A percentile compares a stretch with the other conserved stretches of the same genome.
Conservation (phyloP, 1,284 basidiomycete genomes). For the Cryptococcus amylolentus region DNA sequence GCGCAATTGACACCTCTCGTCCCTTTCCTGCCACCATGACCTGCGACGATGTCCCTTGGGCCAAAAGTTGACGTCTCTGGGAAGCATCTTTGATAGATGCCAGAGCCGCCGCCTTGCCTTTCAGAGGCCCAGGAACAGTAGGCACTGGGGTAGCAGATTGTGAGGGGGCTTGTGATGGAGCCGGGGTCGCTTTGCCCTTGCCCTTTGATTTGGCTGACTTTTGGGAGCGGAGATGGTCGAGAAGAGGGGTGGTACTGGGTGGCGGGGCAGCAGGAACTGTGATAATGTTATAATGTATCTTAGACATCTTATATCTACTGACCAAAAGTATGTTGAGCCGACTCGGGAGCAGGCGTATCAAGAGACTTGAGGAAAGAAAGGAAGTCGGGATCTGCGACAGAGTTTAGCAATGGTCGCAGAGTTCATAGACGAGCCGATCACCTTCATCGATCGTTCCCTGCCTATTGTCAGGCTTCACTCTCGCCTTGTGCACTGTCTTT, state of each 20-base stretch:
- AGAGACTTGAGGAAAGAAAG: conserved; percentile 70
- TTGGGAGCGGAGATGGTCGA: conserved; percentile 78
- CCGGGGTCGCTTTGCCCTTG: conserved; percentile 2
- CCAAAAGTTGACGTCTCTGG: conserved; percentile 29
- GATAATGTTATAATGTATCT: not conserved
- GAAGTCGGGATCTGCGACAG: conserved; percentile 67
- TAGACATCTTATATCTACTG: conserved; percentile 26
- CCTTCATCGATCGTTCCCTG: conserved; percentile 47
- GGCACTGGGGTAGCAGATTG: conserved; percentile 17
- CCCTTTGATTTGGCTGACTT: conserved; percentile 54
- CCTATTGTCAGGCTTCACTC: conserved; percentile 42
- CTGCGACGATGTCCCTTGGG: conserved; percentile 11
- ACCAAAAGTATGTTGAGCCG: conserved; percentile 65
- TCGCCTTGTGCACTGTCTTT: conserved; percentile 54
- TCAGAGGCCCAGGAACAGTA: conserved; percentile 12
- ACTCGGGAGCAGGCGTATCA: conserved; percentile 36
- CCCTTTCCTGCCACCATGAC: conserved; percentile 43
- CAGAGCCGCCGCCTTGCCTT: conserved; percentile 28
- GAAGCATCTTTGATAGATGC: conserved; percentile 34
- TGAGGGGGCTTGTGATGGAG: conserved; percentile 1
- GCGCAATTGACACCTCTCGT: conserved; percentile 30
- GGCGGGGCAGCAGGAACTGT: conserved; percentile 21
- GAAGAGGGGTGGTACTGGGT: conserved; percentile 75
- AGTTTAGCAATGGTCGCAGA: not conserved
- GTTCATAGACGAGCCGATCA: conserved; percentile 9